Evolutionary conservation across 208 protist species (phyloP), one percentile per base, ranked within the genome.

Genomic region (Angomonas desouzai): DNA sequence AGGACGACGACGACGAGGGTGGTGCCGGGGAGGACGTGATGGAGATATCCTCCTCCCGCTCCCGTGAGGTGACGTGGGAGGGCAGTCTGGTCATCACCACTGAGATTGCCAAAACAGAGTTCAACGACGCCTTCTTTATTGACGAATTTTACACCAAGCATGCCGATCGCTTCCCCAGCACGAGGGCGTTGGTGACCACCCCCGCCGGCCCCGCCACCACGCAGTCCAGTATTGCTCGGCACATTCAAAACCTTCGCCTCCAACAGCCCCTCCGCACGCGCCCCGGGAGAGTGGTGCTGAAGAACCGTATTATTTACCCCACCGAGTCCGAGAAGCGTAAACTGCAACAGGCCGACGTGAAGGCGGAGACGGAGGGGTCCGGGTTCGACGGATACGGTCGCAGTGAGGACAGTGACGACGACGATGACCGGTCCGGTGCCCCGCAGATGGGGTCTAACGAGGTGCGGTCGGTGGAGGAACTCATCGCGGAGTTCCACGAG

Each of bases 51-150:
- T 34, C 56, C 6, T 28, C 56, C 20, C 1, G 33, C 20, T 34
- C 32, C 18, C 66, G 71, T 27, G 87, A 92, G 70, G 70, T 76
- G 49, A 78, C 83, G 51, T 96, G 87, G 86, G 60, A 81, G 45
- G 91, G 86, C 66, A 86, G 84, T 40, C 69, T 94, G 23, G 83
- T 91, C 60, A 85, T 96, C 57, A 71, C 80, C 22, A 76, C 86
- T 22, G 73, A 83, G 49, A 55, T 93, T 13, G 86, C 87, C 13
- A 68, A 83, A 32, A 94, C 69, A 43, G 47, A 72, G 48, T 85
- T 88, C 64, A 96, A 96, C 74, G 87, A 96, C 59, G 48, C 76
- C 10, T 96, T 96, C 73, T 66, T 94, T 38, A 83, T 96, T 38
- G 86, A 94, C 57, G 91, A 94, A 57, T 96, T 94, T 65, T 96